A percentile compares a stretch with the other conserved stretches of the same genome.
Evolutionary conservation across 1,284 basidiomycete species (phyloP).

Genomic region (Cryptococcus deneoformans): DNA sequence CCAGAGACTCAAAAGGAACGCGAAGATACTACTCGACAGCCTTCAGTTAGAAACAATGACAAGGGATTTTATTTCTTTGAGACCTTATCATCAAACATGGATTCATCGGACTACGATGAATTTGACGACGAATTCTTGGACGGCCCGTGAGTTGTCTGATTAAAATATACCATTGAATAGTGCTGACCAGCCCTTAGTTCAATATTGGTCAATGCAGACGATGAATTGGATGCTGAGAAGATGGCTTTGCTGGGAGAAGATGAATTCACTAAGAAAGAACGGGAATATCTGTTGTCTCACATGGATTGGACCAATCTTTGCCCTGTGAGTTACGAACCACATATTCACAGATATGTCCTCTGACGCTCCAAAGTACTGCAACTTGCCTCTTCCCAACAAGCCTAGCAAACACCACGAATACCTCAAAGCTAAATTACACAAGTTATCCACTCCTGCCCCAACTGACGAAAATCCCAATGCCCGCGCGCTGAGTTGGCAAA

Average conservation of each 20-base stretch:
- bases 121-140: constrained; percentile 5
- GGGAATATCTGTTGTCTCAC: not conserved
- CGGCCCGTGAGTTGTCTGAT: constrained; percentile 5
- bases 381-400: constrained; percentile 19
- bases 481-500: constrained; percentile 13
- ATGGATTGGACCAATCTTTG: constrained; percentile 6
- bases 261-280: not conserved
- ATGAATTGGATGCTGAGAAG: constrained; percentile 8
- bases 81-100: constrained; percentile 1
- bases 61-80: constrained; percentile 8
- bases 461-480: constrained; percentile 13
- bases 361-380: constrained; percentile 17
- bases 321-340: constrained; percentile 10
- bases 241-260: not conserved
- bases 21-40: too few species aligned
- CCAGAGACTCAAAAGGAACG: too few species aligned
- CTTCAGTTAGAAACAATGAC: not conserved
- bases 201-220: constrained; percentile 3
- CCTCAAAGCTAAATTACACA: constrained; percentile 4
- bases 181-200: not conserved
- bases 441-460: constrained; percentile 10
- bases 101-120: constrained; percentile 3
- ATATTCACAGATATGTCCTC: not conserved
- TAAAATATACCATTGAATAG: not conserved
- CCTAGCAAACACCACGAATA: constrained; percentile 14